Base-by-base conservation (phyloP, 208 protist species). In the Angomonas ambiguus region DNA sequence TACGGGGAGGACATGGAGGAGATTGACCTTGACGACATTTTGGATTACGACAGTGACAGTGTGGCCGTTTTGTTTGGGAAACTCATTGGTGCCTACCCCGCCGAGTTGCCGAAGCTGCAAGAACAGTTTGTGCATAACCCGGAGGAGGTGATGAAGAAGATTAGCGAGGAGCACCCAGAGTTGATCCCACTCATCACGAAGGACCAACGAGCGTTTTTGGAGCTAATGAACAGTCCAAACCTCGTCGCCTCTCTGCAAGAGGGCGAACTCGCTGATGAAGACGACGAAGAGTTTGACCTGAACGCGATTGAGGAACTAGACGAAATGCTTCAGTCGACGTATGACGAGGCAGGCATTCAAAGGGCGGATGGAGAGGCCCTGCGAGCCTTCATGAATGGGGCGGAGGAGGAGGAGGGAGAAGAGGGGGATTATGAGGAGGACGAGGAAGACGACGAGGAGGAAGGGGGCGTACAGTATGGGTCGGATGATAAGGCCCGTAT, bases 151-250 rank as follows among this genome's bases (percentile, higher is more conserved):
- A 85, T 93, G 84, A 69, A 80, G 53, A 80, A 84, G 64, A 89
- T 95, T 35, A 75, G 83, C 66, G 62, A 69, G 22, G 61, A 85
- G 22, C 80, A 95, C 67, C 87, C 90, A 2, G 72, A 71, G 0
- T 79, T 95, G 13, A 88, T 92, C 53, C 80, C 90, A 51, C 82
- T 93, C 56, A 93, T 95, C 62, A 76, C 76, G 1, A 71, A 73
- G 11, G 82, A 95, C 70, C 79, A 91, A 56, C 74, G 87, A 60
- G 79, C 72, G n/a, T 95, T 93, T 65, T 35, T 93, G 3, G 67
- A 77, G 10, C 74, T 95, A 31, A 86, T 95, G 48, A 88, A 90
- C 71, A 88, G 88, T 65, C 85, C 89, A 60, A 53, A 76, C 22
- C 65, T 89, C 6, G 72, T 92, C 2, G 69, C 67, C 30, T 71